Conservation (phyloP, 2,329 filamentous ascomycete genomes). For the Aurifilum marmelostoma region DNA sequence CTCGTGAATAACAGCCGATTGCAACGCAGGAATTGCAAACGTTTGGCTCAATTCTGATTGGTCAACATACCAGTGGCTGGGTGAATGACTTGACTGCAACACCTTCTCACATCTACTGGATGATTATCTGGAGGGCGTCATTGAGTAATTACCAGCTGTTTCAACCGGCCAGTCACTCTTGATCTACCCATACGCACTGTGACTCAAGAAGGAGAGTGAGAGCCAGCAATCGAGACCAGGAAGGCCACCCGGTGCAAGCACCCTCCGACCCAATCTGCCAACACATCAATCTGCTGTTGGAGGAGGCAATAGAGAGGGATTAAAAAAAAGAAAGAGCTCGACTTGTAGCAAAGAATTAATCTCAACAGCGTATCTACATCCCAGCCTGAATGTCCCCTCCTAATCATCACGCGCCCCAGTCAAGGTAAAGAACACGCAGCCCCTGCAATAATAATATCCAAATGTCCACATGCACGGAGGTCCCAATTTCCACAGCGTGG, state of each 20-base stretch:
- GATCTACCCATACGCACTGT: too few relatives aligned
- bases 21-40: background rate
- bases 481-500: background rate
- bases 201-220: too few relatives aligned
- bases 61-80: background rate
- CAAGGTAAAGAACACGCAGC: background rate
- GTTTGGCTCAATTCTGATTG: background rate
- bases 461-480: background rate
- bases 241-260: too few relatives aligned
- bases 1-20: background rate
- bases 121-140: too few relatives aligned
- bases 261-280: too few relatives aligned
- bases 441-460: background rate
- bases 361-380: background rate
- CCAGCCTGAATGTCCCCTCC: background rate
- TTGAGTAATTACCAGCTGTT: too few relatives aligned
- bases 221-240: too few relatives aligned
- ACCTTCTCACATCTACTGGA: background rate
- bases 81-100: background rate
- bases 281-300: too few relatives aligned
- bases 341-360: background rate
- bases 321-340: too few relatives aligned
- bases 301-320: too few relatives aligned
- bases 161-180: too few relatives aligned
- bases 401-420: background rate